A percentile compares a stretch with the other conserved stretches of the same genome.
Evolutionary conservation across 495 filamentous ascomycete genomes (phyloP).

Genomic region (Hypoxylon cercidicola): DNA sequence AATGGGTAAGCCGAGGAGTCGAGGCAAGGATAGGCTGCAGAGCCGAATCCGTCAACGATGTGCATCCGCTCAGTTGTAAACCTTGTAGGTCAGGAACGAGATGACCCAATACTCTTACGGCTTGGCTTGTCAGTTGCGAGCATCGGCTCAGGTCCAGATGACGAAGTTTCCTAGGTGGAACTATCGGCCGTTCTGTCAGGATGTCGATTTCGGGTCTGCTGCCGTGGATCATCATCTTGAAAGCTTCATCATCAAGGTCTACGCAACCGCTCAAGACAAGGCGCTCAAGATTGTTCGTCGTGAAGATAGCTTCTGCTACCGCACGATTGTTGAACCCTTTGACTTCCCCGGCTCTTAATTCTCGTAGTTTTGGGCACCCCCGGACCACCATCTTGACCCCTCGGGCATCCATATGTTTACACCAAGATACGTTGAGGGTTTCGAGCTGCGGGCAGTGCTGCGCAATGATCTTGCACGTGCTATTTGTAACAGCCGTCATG

Average conservation of each 20-base stretch:
- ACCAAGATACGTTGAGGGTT: conserved; percentile 91
- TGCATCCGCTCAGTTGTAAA: conserved; percentile 80
- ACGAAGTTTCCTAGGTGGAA: conserved; percentile 80
- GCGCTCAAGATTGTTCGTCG: conserved; percentile 81
- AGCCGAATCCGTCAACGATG: conserved; percentile 74
- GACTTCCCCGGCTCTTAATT: conserved; percentile 86
- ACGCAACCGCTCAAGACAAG: conserved; percentile 81
- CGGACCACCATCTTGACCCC: conserved; percentile 80
- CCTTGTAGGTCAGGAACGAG: conserved; percentile 85
- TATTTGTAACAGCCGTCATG: conserved; percentile 80
- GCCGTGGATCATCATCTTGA: conserved; percentile 79
- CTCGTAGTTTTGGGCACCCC: conserved; percentile 75
- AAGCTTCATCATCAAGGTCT: conserved; percentile 75
- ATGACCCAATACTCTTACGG: conserved; percentile 72
- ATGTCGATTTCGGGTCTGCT: conserved; percentile 77
- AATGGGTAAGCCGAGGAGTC: conserved; percentile 78
- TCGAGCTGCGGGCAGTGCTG: conserved; percentile 84
- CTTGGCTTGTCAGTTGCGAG: conserved; percentile 72
- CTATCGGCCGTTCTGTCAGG: conserved; percentile 77
- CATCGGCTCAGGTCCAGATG: conserved; percentile 90
- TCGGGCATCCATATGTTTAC: conserved; percentile 80
- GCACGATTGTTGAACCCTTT: conserved; percentile 77
- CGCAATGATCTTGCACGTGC: conserved; percentile 86
- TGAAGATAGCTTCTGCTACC: conserved; percentile 76
- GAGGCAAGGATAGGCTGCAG: conserved; percentile 78